A percentile compares a stretch with the other conserved stretches of the same genome.
These are phyloP conservation scores for Trichophyton schoenleinii DNA, from an alignment of 2,329 filamentous ascomycete species.

Conservation along the genomic window DNA sequence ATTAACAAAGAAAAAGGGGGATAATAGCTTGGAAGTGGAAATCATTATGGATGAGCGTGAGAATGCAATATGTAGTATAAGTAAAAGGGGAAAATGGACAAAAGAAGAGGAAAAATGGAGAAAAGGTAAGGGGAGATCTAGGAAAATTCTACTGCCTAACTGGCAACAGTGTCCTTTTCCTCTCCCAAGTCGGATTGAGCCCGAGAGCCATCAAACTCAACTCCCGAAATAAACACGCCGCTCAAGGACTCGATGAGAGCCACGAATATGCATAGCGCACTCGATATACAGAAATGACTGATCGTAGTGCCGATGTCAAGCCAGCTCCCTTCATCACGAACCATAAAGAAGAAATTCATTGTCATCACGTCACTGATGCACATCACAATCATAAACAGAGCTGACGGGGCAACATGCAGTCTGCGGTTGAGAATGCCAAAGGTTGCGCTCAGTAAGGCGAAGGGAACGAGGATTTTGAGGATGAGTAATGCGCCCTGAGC, in stretches of 20 bases:
- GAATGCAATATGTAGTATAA: too few species aligned
- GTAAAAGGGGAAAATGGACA: neutral
- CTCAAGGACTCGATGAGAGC: constrained; percentile 76
- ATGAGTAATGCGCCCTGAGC: constrained; percentile 76
- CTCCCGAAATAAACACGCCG: constrained; percentile 66
- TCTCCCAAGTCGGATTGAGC: neutral
- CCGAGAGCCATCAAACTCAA: constrained; percentile 42
- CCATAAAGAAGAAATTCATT: constrained; percentile 94
- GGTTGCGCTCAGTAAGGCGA: constrained; percentile 82
- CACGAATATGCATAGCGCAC: constrained; percentile 79
- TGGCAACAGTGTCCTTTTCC: neutral
- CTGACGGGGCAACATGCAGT: constrained; percentile 71
- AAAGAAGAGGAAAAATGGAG: neutral
- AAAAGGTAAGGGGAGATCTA: neutral
- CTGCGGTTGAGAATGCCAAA: constrained; percentile 82
- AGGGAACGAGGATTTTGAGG: constrained; percentile 84
- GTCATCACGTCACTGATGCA: constrained; percentile 83
- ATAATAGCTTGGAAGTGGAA: too few species aligned
- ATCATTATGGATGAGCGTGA: too few species aligned
- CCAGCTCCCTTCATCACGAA: constrained; percentile 93
- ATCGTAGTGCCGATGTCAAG: constrained; percentile 95
- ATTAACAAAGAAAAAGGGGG: too few species aligned
- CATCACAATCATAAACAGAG: constrained; percentile 90
- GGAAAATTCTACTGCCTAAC: neutral
- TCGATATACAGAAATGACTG: constrained; percentile 88